These are phyloP conservation scores for Castanea mollissima DNA, from an alignment of 306 rosid genomes.

Conservation along the genomic window DNA sequence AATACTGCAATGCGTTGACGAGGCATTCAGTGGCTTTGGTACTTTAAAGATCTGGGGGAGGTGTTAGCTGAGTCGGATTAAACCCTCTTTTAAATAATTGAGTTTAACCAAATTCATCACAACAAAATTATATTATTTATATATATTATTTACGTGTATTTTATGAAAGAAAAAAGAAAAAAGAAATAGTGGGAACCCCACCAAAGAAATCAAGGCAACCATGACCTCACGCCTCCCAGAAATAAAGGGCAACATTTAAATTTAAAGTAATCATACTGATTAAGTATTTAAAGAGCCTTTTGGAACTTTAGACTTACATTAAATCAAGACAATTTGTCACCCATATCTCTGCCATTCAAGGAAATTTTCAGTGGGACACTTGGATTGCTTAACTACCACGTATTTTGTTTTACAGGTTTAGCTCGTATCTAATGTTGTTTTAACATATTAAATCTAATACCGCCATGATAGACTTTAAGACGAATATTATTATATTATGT, in stretches of 20 bases:
- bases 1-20: not conserved
- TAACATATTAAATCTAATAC: too few relatives aligned
- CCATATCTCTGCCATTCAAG: slow-evolving; percentile 41
- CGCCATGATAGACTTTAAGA: too few relatives aligned
- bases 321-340: not conserved
- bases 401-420: not conserved
- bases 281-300: not conserved
- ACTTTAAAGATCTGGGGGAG: not conserved
- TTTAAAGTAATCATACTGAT: not conserved
- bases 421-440: too few relatives aligned
- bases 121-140: not conserved
- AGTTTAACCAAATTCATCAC: not conserved
- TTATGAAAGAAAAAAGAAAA: not conserved
- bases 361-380: slow-evolving; percentile 32
- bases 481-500: too few relatives aligned
- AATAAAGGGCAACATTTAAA: not conserved
- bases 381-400: slow-evolving; percentile 20
- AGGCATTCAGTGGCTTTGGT: not conserved
- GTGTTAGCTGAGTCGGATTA: not conserved
- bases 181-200: not conserved
- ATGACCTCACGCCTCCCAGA: not conserved
- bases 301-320: not conserved
- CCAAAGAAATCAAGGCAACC: not conserved
- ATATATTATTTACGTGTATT: not conserved
- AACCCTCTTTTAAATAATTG: not conserved